Evolutionary conservation across 2,329 filamentous ascomycete species (phyloP), one percentile per base, ranked within the genome.

Genomic region (Ceratocystis lukuohia): DNA sequence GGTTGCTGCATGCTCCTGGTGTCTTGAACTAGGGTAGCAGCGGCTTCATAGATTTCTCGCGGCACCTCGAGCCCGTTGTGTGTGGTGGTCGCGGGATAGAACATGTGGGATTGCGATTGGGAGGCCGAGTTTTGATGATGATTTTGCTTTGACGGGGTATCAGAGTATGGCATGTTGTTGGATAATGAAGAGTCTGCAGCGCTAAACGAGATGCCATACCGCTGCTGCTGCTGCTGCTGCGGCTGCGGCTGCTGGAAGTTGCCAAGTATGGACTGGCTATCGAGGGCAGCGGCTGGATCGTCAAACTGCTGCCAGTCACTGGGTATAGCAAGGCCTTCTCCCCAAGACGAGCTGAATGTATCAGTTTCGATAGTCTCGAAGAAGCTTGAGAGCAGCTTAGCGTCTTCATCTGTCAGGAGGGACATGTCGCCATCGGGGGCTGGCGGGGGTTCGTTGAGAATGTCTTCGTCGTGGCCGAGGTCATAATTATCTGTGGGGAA

Each of bases 401-500:
- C 81, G 72, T 86, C 84, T 68, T 78, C 82, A 70, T 86, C 83
- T 70, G 84, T 82, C 69, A 89, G 80, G 50, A 89, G 78, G 20
- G 86, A 83, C 46, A 80, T 81, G n/a, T 86, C 86, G 2, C 81
- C 82, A 8, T 85, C 82, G 61, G 84, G 83, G 63, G 84, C 82
- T 56, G 86, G 85, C 65, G 85, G 77, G 28, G 79, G 76, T 65
- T 79, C 77, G 69, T 75, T 72, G 64, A 73, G 70, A 71, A 68
- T 56, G 28, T 68, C 66, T 48, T 68, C 66, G n/a, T 65, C 48
- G 17, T 66, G 57, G 63, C 65, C 61, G 59, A 68, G 30, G 20
- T 80, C 76, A 70, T 80, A 74, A 57, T 75, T 72, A 73, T 82
- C 80, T 82, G 66, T 28, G 65, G 50, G 50, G 45, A 48, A 65